Evolutionary conservation across 257 asterid species (phyloP).

Genomic region (Anisodus tanguticus): DNA sequence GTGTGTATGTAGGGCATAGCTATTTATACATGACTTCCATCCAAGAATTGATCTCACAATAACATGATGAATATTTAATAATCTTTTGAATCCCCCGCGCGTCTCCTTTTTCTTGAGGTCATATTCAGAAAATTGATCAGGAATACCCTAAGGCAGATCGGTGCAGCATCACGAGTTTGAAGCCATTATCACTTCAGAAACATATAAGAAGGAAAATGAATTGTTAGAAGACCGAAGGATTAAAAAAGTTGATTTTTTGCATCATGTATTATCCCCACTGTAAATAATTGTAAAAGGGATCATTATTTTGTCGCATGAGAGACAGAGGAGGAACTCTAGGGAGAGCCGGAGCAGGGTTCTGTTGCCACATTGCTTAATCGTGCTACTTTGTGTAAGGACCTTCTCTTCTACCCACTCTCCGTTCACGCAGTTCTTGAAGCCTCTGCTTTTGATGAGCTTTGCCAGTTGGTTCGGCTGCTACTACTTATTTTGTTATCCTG

Average conservation of each 20-base stretch:
- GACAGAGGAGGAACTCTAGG: constrained; percentile 6
- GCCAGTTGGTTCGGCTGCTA: not conserved
- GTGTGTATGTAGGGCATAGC: not conserved
- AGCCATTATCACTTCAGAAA: not conserved
- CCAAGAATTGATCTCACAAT: constrained; percentile 1
- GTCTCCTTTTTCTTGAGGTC: not conserved
- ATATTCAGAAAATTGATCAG: constrained; percentile 3
- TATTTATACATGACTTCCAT: not conserved
- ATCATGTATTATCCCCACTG: not conserved
- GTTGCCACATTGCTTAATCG: not conserved
- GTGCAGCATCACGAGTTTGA: not conserved
- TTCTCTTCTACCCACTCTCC: not conserved
- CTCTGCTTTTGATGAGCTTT: constrained; percentile 24
- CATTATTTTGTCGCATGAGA: not conserved
- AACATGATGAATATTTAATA: not conserved
- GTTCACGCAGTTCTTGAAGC: constrained; percentile 23
- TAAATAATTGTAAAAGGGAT: constrained; percentile 8
- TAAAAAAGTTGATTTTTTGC: not conserved
- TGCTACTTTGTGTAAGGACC: not conserved
- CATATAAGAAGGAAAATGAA: not conserved
- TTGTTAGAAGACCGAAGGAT: not conserved
- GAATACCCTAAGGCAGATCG: constrained; percentile 16
- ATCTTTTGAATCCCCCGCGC: not conserved
- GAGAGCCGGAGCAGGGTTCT: not conserved
- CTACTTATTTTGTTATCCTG: not conserved